phyloP scores from a whole-genome alignment of 768 basidiomycete genomes.

The Daedalea quercina region DNA sequence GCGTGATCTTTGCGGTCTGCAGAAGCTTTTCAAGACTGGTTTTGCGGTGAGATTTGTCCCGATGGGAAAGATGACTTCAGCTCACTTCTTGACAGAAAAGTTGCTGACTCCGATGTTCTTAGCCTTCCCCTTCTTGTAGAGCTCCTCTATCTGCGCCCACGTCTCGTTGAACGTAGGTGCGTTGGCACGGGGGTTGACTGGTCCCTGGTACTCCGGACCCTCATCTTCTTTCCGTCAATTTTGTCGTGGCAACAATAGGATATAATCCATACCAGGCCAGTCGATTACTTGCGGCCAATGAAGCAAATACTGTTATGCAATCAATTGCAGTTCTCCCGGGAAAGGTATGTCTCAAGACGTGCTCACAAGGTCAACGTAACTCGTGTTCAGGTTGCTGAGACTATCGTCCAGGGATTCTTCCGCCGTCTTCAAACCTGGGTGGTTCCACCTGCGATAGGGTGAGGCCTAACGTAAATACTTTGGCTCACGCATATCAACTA shows the following conservation, averaged over 20 bases:
- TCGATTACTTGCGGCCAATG: slow-evolving; percentile 39
- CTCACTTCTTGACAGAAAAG: slow-evolving; percentile 50
- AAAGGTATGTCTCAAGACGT: not conserved
- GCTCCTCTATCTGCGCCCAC: slow-evolving; percentile 46
- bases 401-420: slow-evolving; percentile 24
- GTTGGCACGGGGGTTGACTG: slow-evolving; percentile 23
- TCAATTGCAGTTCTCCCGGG: not conserved
- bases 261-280: slow-evolving; percentile 5
- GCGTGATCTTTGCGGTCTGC: slow-evolving; percentile 24
- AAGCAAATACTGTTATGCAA: slow-evolving; percentile 34
- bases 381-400: slow-evolving; percentile 15
- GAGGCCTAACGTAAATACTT: not conserved
- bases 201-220: slow-evolving; percentile 27
- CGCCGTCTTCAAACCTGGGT: slow-evolving; percentile 21
- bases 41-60: not conserved
- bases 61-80: not conserved
- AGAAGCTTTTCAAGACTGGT: slow-evolving; percentile 22
- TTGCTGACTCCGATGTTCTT: slow-evolving; percentile 54
- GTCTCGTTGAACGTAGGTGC: slow-evolving; percentile 29
- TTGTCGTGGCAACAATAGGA: not conserved
- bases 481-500: too few species aligned
- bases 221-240: slow-evolving; percentile 4
- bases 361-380: not conserved
- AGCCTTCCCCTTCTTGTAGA: slow-evolving; percentile 39
- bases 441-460: slow-evolving; percentile 21